Base-by-base conservation (phyloP, 805 yeast genomes). In the Suhomyces sp. region DNA sequence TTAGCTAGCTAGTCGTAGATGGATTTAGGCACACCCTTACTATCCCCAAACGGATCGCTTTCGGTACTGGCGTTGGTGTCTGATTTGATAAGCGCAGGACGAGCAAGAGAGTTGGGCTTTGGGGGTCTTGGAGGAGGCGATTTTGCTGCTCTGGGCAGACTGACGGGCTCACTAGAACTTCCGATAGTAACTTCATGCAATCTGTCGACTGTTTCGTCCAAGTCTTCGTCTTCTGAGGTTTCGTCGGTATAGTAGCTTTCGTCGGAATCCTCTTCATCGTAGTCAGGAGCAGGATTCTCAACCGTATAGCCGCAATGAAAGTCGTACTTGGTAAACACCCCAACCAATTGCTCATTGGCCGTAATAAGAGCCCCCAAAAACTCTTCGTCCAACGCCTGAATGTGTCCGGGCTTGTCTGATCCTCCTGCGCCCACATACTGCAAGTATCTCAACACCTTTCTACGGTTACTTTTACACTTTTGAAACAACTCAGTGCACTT, bases 331-430 rank as follows among this genome's bases (percentile, higher is more conserved):
- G 84, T 82, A 61, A 94, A 78, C 0, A 91, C 86, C 4, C 74
- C 73, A 6, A 94, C 96, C 55, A 94, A 78, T 66, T 90, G 92
- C 61, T 94, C 99, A 66, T 94, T 94, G 45, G 97, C 96, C 60
- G 83, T 86, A 53, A 94, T 83, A 57, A 94, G 77, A 44, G 90
- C 80, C n/a, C 97, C 98, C 57, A 94, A 71, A 56, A 84, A 87
- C 62, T 90, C 96, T 57, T 92, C 97, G 54, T 84, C 85, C 64
- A 74, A 61, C 1, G 66, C 68, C 15, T 61, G 49, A 10, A 63
- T 63, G 44, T 64, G 73, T 2, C 55, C 49, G 6, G 61, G 53
- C 57, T 75, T 74, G 27, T 55, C 59, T 10, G 54, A 48, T n/a
- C 63, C 65, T 4, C 80, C 80, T 1, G 75, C 79, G 44, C 89